A percentile compares a stretch with the other conserved stretches of the same genome.
phyloP scores from a whole-genome alignment of 768 basidiomycete genomes.

The Sutorius australiensis region DNA sequence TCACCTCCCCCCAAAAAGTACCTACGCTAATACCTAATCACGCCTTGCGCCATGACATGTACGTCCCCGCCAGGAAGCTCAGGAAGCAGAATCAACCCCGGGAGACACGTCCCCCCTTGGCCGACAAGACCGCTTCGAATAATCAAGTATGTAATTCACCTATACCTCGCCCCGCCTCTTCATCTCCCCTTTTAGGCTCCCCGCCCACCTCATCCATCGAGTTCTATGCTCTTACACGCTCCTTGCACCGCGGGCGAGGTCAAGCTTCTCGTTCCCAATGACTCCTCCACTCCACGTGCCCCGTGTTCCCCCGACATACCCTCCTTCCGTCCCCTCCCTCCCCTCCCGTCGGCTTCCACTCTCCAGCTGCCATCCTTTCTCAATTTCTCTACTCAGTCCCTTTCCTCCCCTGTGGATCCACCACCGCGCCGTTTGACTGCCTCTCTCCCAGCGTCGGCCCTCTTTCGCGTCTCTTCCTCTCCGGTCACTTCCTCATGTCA shows the following conservation, averaged over 20 bases:
- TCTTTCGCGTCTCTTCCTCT: slow-evolving; percentile 14
- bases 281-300: slow-evolving; percentile 16
- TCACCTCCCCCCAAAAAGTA: slow-evolving; percentile 28
- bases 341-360: slow-evolving; percentile 35
- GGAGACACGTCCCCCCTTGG: slow-evolving; percentile 30
- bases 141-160: slow-evolving; percentile 28
- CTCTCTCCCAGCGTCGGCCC: slow-evolving; percentile 17
- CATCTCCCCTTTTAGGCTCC: slow-evolving; percentile 14
- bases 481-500: slow-evolving; percentile 15
- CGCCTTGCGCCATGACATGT: slow-evolving; percentile 15
- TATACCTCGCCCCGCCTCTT: slow-evolving; percentile 4
- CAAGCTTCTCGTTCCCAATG: slow-evolving; percentile 1
- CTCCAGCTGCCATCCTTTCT: slow-evolving; percentile 39
- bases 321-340: slow-evolving; percentile 32
- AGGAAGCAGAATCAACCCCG: slow-evolving; percentile 18
- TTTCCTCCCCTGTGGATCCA: slow-evolving; percentile 11
- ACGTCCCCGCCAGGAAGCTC: slow-evolving; percentile 22
- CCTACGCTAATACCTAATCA: slow-evolving; percentile 26
- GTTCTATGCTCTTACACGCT: slow-evolving; percentile 13
- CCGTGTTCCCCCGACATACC: slow-evolving; percentile 6
- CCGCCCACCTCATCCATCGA: slow-evolving; percentile 13
- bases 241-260: slow-evolving; percentile 7
- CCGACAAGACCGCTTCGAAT: slow-evolving; percentile 29
- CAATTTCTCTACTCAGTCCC: slow-evolving; percentile 25
- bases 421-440: slow-evolving; percentile 1